These are phyloP conservation scores for Phytophthora cajani DNA, from an alignment of 352 stramenopile species.

Conservation along the genomic window DNA sequence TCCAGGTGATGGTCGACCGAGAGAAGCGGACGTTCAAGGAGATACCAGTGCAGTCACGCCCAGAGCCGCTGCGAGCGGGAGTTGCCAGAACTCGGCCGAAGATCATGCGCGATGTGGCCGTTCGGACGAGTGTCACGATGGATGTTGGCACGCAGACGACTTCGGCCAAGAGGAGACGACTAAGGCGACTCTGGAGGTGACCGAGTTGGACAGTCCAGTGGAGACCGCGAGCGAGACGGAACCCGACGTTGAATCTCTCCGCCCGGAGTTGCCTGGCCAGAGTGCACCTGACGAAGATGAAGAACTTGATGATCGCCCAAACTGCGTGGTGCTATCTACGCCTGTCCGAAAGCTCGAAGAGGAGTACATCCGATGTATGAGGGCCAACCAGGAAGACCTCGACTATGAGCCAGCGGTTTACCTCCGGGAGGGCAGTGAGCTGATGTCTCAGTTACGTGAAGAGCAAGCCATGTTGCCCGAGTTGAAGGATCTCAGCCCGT, in stretches of 20 bases:
- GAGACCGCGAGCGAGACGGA: too few relatives aligned
- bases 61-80: too few relatives aligned
- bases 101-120: too few relatives aligned
- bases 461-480: not conserved
- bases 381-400: not conserved
- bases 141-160: too few relatives aligned
- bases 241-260: not conserved
- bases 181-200: too few relatives aligned
- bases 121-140: too few relatives aligned
- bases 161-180: too few relatives aligned
- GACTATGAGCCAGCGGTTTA: conserved; percentile 4
- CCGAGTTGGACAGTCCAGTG: too few relatives aligned
- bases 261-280: not conserved
- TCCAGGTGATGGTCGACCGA: too few relatives aligned
- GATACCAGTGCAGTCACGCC: too few relatives aligned
- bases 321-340: not conserved
- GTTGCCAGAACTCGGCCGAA: too few relatives aligned
- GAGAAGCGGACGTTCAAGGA: not conserved
- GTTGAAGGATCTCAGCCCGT: not conserved
- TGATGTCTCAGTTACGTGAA: conserved; percentile 6
- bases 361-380: not conserved
- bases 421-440: conserved; percentile 3
- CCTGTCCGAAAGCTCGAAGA: not conserved
- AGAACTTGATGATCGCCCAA: not conserved
- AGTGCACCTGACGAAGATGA: not conserved